These are phyloP conservation scores for Elsinoe fawcettii DNA, from an alignment of 2,329 filamentous ascomycete species.

Conservation along the genomic window DNA sequence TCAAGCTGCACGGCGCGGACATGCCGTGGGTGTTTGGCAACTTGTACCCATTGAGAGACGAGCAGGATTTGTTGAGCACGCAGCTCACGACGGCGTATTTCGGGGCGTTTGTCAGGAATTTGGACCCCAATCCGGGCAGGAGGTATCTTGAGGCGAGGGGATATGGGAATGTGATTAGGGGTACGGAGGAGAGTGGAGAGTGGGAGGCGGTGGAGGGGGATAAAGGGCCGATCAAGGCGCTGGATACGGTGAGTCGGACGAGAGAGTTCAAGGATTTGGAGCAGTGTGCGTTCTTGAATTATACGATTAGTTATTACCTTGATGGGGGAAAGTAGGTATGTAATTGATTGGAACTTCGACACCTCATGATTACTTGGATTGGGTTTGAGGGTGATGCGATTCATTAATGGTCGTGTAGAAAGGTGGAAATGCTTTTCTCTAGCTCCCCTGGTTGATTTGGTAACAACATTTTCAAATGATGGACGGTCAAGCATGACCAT, in stretches of 20 bases:
- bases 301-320: conserved; percentile 40
- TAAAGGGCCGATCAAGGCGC: conserved; percentile 35
- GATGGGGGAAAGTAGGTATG: conserved; percentile 19
- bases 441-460: too few relatives aligned
- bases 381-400: too few relatives aligned
- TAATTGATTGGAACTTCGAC: neutral
- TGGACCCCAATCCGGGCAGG: conserved; percentile 44
- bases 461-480: too few relatives aligned
- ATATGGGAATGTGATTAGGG: conserved; percentile 37
- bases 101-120: conserved; percentile 43
- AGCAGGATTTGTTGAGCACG: conserved; percentile 40
- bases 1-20: conserved; percentile 52
- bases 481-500: conserved; percentile 14
- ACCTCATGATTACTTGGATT: neutral
- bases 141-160: conserved; percentile 41
- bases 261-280: conserved; percentile 42
- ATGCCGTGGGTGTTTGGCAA: conserved; percentile 41
- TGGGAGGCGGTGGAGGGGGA: conserved; percentile 34
- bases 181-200: conserved; percentile 32
- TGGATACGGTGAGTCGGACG: conserved; percentile 41
- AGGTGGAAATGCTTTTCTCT: neutral
- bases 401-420: neutral
- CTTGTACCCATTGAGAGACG: conserved; percentile 40
- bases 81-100: conserved; percentile 45
- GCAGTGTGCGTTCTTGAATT: conserved; percentile 44